Conservation (phyloP, 164 flowering plant species). For the Brasenia schreberi region DNA sequence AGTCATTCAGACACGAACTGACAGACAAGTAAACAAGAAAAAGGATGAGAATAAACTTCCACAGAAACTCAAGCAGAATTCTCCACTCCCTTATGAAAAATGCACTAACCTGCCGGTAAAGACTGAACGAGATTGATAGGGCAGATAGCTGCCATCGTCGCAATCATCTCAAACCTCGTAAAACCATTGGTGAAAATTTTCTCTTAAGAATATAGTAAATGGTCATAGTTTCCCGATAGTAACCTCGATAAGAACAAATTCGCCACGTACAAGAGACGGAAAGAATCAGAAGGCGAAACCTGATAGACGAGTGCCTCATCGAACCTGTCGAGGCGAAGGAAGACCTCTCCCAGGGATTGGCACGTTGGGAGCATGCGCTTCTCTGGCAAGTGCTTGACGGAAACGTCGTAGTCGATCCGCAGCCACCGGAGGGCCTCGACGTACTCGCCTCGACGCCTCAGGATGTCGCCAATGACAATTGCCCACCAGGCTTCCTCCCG, state of each 20-base stretch:
- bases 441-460: conserved; percentile 79
- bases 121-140: too few relatives aligned
- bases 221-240: neutral
- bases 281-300: conserved; percentile 21
- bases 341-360: conserved; percentile 84
- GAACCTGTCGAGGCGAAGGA: conserved; percentile 53
- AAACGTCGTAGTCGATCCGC: conserved; percentile 66
- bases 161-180: too few relatives aligned
- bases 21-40: too few relatives aligned
- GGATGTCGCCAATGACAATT: conserved; percentile 68
- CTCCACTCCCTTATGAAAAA: too few relatives aligned
- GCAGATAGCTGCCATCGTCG: too few relatives aligned
- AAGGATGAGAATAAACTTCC: too few relatives aligned
- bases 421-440: conserved; percentile 81
- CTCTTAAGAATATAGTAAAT: too few relatives aligned
- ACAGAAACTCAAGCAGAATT: too few relatives aligned
- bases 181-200: too few relatives aligned
- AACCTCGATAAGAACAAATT: neutral
- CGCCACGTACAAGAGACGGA: neutral
- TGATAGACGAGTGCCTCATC: conserved; percentile 70
- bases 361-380: conserved; percentile 78
- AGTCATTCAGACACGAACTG: too few relatives aligned
- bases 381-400: conserved; percentile 48
- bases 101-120: too few relatives aligned
- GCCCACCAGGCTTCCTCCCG: conserved; percentile 97